These are phyloP conservation scores for Posidonia australis DNA, from an alignment of 106 monocot species.

Conservation along the genomic window DNA sequence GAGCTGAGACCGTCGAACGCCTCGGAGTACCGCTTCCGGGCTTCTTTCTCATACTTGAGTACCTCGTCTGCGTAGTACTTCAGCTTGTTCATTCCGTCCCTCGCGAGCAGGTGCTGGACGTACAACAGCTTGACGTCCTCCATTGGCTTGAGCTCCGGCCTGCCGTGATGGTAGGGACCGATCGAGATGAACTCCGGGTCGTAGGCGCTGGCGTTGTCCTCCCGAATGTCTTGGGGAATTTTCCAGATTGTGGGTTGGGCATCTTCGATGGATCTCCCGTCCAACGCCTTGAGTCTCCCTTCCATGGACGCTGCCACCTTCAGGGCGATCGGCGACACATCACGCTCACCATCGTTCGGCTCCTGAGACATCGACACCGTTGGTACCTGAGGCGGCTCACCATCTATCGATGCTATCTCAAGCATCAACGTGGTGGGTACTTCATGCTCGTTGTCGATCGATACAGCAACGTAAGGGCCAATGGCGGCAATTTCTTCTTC, in stretches of 20 bases:
- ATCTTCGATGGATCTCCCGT: not conserved
- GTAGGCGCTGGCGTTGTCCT: not conserved
- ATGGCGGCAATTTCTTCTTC: too few species aligned
- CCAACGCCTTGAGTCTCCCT: not conserved
- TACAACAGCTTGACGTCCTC: not conserved
- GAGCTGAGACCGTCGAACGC: not conserved
- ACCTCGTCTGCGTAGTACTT: not conserved
- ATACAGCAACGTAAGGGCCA: too few species aligned
- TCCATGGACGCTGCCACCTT: not conserved
- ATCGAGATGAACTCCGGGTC: slow-evolving; percentile 35
- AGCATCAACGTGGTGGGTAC: too few species aligned
- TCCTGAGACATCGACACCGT: too few species aligned
- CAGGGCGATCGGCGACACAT: too few species aligned
- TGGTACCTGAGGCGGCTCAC: too few species aligned
- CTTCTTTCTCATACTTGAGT: not conserved
- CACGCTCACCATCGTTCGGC: too few species aligned
- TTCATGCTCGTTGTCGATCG: too few species aligned
- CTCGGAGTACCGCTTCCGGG: not conserved
- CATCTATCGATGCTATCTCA: too few species aligned
- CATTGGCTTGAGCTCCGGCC: not conserved
- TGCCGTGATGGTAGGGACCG: slow-evolving; percentile 47
- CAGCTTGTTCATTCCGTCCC: not conserved
- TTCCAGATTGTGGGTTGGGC: not conserved
- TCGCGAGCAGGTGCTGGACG: not conserved
- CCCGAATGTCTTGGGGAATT: not conserved